Conservation (phyloP, 176 grass and related monocot genomes). For the Avena eriantha region DNA sequence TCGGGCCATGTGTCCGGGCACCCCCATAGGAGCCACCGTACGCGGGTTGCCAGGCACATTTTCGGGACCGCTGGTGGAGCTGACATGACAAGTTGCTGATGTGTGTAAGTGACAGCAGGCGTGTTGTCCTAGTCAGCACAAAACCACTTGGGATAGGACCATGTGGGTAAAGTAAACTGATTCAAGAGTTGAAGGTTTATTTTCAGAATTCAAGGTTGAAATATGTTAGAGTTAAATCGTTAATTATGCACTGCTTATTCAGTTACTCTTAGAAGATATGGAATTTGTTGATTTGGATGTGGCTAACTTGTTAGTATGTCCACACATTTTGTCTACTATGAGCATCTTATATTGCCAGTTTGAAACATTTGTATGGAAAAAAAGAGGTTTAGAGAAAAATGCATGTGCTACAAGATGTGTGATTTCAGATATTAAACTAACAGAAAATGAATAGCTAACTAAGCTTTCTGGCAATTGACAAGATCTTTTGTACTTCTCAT, state of each 20-base stretch:
- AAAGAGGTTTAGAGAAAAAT: constrained; percentile 15
- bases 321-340: not conserved
- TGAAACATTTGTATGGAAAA: constrained; percentile 30
- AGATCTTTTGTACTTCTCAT: constrained; percentile 35
- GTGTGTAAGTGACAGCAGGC: not conserved
- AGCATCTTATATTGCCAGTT: constrained; percentile 18
- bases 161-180: not conserved
- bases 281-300: constrained; percentile 2
- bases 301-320: not conserved
- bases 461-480: constrained; percentile 32
- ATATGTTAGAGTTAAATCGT: not conserved
- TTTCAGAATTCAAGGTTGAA: not conserved
- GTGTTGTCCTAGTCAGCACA: not conserved
- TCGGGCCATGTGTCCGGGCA: too few relatives aligned
- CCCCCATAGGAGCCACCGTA: too few relatives aligned
- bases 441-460: constrained; percentile 33
- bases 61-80: too few relatives aligned
- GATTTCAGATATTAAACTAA: constrained; percentile 35
- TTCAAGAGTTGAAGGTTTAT: not conserved
- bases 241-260: constrained; percentile 26
- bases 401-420: not conserved
- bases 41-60: too few relatives aligned
- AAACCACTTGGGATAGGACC: not conserved
- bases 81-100: not conserved
- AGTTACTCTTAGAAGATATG: constrained; percentile 11